Percentiles rank a stretch among this genome's conserved stretches.
Evolutionary conservation across 192 early-diverging fungal genomes (phyloP).

Genomic region (Coemansia sp.): DNA sequence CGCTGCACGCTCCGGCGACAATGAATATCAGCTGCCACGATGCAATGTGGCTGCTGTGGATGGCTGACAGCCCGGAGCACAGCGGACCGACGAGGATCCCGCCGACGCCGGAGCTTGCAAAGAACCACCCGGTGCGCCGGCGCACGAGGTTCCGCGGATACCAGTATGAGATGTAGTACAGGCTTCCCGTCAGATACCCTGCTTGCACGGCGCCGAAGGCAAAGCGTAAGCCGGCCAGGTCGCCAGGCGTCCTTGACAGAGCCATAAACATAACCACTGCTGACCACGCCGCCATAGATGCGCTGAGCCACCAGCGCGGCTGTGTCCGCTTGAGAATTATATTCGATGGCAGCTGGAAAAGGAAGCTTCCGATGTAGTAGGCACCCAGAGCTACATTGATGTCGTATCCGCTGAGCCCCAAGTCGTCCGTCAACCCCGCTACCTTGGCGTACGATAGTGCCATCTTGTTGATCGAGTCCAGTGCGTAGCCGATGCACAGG

Average conservation of each 20-base stretch:
- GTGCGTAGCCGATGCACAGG: constrained; percentile 43
- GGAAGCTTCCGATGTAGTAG: constrained; percentile 48
- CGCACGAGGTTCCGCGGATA: constrained; percentile 41
- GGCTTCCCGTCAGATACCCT: constrained; percentile 43
- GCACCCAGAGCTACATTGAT: constrained; percentile 38
- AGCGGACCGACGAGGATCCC: constrained; percentile 44
- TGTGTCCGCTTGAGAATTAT: constrained; percentile 32
- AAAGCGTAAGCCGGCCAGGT: constrained; percentile 30
- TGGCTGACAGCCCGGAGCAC: constrained; percentile 21
- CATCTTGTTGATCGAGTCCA: constrained; percentile 52
- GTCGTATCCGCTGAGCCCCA: constrained; percentile 29
- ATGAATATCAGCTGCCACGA: constrained; percentile 46
- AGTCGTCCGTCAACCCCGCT: constrained; percentile 31
- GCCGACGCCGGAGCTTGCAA: constrained; percentile 39
- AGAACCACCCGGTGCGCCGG: constrained; percentile 48
- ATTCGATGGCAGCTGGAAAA: constrained; percentile 51
- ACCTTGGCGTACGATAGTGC: constrained; percentile 44
- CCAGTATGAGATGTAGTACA: constrained; percentile 55
- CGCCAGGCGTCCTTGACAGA: constrained; percentile 9
- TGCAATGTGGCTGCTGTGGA: constrained; percentile 2
- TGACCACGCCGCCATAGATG: constrained; percentile 37
- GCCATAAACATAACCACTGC: constrained; percentile 30
- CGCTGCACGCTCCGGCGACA: constrained; percentile 23
- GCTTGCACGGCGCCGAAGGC: constrained; percentile 48
- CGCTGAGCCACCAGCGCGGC: constrained; percentile 43